phyloP scores from a whole-genome alignment of 2,329 filamentous ascomycete species.

The Xylariaceae sp. region DNA sequence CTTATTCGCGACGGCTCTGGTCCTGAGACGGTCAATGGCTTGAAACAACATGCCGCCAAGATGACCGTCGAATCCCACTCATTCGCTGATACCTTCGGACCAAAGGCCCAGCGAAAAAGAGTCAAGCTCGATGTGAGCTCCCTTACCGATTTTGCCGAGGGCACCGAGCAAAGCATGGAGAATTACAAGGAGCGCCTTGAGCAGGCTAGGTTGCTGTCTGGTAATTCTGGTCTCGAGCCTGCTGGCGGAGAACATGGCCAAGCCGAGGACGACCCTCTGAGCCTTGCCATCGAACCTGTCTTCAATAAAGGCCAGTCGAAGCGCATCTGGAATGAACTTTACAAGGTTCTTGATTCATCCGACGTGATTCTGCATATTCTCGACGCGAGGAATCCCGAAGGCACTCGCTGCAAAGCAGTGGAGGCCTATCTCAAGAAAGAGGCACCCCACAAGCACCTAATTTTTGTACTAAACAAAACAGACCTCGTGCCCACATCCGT shows the following conservation, averaged over 20 bases:
- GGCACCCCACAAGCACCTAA: slow-evolving; percentile 80
- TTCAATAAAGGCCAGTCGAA: slow-evolving; percentile 93
- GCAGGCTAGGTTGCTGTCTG: slow-evolving; percentile 71
- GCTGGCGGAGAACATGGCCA: slow-evolving; percentile 47
- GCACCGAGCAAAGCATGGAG: slow-evolving; percentile 76
- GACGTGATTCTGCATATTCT: slow-evolving; percentile 91
- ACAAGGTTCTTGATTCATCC: slow-evolving; percentile 49
- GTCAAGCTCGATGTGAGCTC: slow-evolving; percentile 83
- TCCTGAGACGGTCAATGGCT: slow-evolving; percentile 71
- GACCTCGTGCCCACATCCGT: slow-evolving; percentile 89
- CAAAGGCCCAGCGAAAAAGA: slow-evolving; percentile 87
- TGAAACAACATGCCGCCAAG: slow-evolving; percentile 91
- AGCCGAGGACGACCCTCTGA: slow-evolving; percentile 42
- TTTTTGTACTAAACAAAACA: slow-evolving; percentile 86
- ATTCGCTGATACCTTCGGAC: slow-evolving; percentile 85
- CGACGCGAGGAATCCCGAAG: slow-evolving; percentile 83
- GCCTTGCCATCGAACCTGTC: slow-evolving; percentile 74
- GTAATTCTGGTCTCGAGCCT: slow-evolving; percentile 42
- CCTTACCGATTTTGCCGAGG: slow-evolving; percentile 76
- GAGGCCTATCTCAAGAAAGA: slow-evolving; percentile 93
- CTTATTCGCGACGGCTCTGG: slow-evolving; percentile 81
- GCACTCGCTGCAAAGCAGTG: slow-evolving; percentile 83
- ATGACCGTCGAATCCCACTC: slow-evolving; percentile 85
- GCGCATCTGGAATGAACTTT: slow-evolving; percentile 93
- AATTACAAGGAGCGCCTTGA: slow-evolving; percentile 77